phyloP scores from a whole-genome alignment of 2,329 filamentous ascomycete genomes.

The Plectosphaerella plurivora region DNA sequence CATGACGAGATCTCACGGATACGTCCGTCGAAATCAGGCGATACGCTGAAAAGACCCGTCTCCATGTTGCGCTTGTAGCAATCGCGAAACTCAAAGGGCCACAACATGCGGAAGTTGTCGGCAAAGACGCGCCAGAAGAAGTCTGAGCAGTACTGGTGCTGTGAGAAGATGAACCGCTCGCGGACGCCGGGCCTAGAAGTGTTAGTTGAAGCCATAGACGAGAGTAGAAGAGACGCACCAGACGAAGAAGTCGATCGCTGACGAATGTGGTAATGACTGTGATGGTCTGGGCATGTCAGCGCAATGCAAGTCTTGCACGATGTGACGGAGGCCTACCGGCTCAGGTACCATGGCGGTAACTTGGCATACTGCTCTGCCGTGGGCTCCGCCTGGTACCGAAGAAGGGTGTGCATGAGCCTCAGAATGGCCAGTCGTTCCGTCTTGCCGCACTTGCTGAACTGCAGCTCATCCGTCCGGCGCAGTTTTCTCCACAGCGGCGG shows the following conservation, averaged over 20 bases:
- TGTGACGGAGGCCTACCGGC: slow-evolving; percentile 13
- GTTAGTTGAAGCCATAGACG: neutral
- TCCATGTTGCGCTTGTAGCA: slow-evolving; percentile 16
- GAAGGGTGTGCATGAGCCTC: slow-evolving; percentile 17
- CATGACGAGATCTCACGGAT: slow-evolving; percentile 18
- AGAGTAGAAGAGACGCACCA: slow-evolving; percentile 13
- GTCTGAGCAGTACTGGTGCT: slow-evolving; percentile 23
- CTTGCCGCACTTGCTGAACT: slow-evolving; percentile 12
- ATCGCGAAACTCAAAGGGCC: slow-evolving; percentile 18
- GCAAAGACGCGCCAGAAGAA: slow-evolving; percentile 21
- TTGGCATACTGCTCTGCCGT: slow-evolving; percentile 11
- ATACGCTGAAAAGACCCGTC: slow-evolving; percentile 15
- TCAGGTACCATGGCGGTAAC: slow-evolving; percentile 20
- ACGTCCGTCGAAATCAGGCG: slow-evolving; percentile 14
- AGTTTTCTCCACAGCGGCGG: slow-evolving; percentile 20
- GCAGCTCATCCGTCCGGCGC: slow-evolving; percentile 16
- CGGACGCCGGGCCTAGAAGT: slow-evolving; percentile 18
- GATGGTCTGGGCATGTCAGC: slow-evolving; percentile 17
- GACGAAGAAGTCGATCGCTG: slow-evolving; percentile 24
- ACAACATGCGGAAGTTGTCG: slow-evolving; percentile 15
- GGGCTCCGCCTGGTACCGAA: slow-evolving; percentile 21
- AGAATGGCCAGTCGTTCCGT: slow-evolving; percentile 19
- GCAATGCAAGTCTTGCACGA: neutral
- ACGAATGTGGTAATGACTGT: slow-evolving; percentile 20
- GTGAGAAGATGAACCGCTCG: slow-evolving; percentile 21